phyloP scores from a whole-genome alignment of 1,139 yeast species.

The Candida sp. region DNA sequence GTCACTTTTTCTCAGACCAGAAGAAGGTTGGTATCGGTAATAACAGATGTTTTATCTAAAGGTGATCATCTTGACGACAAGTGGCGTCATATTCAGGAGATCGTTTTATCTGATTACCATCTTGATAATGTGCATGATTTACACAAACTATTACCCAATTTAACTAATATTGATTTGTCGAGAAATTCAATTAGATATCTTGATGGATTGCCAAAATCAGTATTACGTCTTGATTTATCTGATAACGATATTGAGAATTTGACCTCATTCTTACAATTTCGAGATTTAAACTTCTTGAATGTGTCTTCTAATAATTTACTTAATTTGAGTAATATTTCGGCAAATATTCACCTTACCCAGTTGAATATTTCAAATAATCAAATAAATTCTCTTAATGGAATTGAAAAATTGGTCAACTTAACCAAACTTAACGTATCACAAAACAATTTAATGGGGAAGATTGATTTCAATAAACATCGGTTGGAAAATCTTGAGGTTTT shows the following conservation, averaged over 20 bases:
- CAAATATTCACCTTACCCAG: slow-evolving; percentile 35
- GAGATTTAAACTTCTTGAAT: slow-evolving; percentile 42
- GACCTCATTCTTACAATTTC: slow-evolving; percentile 37
- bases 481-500: slow-evolving; percentile 43
- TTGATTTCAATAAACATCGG: slow-evolving; percentile 33
- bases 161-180: slow-evolving; percentile 36
- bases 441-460: slow-evolving; percentile 35
- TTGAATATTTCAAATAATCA: slow-evolving; percentile 31
- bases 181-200: slow-evolving; percentile 40
- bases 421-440: slow-evolving; percentile 37
- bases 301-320: slow-evolving; percentile 35
- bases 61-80: slow-evolving; percentile 19
- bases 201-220: slow-evolving; percentile 42
- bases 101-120: slow-evolving; percentile 28
- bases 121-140: slow-evolving; percentile 44
- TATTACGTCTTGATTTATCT: slow-evolving; percentile 35
- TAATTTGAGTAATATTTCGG: slow-evolving; percentile 25
- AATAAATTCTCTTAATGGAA: slow-evolving; percentile 32
- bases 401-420: slow-evolving; percentile 39
- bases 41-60: slow-evolving; percentile 41
- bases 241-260: slow-evolving; percentile 38
- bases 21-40: slow-evolving; percentile 39
- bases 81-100: slow-evolving; percentile 42
- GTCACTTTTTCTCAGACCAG: slow-evolving; percentile 50
- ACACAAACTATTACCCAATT: slow-evolving; percentile 40